Conservation (phyloP, 2,329 filamentous ascomycete species). For the Cyphellophora attinorum region DNA sequence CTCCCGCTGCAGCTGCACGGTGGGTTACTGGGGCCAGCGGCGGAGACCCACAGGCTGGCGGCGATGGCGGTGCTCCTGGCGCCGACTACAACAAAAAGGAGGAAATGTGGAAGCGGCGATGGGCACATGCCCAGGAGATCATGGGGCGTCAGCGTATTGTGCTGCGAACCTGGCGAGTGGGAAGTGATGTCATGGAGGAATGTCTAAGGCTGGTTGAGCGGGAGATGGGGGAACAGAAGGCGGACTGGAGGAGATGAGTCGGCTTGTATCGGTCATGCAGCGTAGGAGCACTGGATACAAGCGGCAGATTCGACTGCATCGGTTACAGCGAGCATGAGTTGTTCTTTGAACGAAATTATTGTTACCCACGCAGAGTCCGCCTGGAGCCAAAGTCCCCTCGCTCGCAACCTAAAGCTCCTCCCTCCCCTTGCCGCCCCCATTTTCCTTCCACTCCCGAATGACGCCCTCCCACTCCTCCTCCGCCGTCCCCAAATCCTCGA, state of each 20-base stretch:
- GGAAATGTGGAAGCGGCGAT: constrained; percentile 39
- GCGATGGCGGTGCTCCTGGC: constrained; percentile 9
- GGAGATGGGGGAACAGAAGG: constrained; percentile 22
- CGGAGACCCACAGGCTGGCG: constrained; percentile 13
- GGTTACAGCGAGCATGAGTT: too few relatives aligned
- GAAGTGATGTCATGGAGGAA: constrained; percentile 34
- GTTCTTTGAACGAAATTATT: too few relatives aligned
- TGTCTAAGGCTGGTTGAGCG: constrained; percentile 33
- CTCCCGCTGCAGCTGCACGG: constrained; percentile 21
- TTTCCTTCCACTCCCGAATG: too few relatives aligned
- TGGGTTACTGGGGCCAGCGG: constrained; percentile 19
- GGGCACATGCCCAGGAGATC: constrained; percentile 34
- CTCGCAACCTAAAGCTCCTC: too few relatives aligned
- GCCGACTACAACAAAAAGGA: constrained; percentile 33
- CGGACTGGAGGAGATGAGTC: background rate
- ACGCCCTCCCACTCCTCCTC: too few relatives aligned
- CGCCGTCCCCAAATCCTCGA: too few relatives aligned
- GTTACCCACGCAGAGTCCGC: too few relatives aligned
- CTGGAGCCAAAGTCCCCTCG: too few relatives aligned
- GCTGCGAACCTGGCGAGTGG: constrained; percentile 36
- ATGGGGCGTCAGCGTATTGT: constrained; percentile 32
- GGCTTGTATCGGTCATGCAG: background rate
- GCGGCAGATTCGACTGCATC: too few relatives aligned
- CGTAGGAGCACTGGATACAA: too few relatives aligned
- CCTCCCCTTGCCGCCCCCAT: too few relatives aligned